Evolutionary conservation across 441 rosid genomes (phyloP), one percentile per base, ranked within the genome.

Genomic region (Pelargonium citronellum): DNA sequence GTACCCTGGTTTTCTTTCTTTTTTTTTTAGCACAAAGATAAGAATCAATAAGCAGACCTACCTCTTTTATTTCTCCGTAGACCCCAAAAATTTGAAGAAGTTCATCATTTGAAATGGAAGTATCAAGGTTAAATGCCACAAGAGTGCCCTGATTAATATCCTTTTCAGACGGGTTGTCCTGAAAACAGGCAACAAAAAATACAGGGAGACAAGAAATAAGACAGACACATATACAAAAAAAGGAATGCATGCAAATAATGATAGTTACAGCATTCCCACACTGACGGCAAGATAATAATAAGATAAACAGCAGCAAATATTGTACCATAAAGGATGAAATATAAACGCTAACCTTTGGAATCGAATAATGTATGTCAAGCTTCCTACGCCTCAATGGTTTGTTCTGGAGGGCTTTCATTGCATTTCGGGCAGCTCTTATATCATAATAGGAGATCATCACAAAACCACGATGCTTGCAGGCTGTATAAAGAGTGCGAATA

Each of bases 371-470:
- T 67, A 87, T 81, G 71, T 85, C 87, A 16, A 87, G 85, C 71
- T 80, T 85, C 81, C 80, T 80, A 27, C 51, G 77, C 77, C 81
- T 75, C 67, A 79, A 30, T 11, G 81, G 76, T 60, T 67, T 77
- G 72, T 81, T 76, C 76, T 87, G 91, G 30, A 87, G 87, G n/a
- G 79, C 79, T 58, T 77, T 78, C 85, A 83, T 85, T 64, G 91
- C 89, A 20, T 67, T 81, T 62, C 68, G 69, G 22, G 91, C 87
- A 61, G 89, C 86, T 74, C 91, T 73, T 41, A 85, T 85, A 75
- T 87, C 91, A 70, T 83, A 85, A 74, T 87, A 87, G 67, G 89
- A 81, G 47, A 87, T 78, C 83, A 79, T 80, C 66, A 82, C 87
- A 78, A 83, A 87, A 57, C 87, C 91, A 11, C 80, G 79, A 72